phyloP scores from a whole-genome alignment of 2,329 filamentous ascomycete species.

The Trichoderma atrobrunneum region DNA sequence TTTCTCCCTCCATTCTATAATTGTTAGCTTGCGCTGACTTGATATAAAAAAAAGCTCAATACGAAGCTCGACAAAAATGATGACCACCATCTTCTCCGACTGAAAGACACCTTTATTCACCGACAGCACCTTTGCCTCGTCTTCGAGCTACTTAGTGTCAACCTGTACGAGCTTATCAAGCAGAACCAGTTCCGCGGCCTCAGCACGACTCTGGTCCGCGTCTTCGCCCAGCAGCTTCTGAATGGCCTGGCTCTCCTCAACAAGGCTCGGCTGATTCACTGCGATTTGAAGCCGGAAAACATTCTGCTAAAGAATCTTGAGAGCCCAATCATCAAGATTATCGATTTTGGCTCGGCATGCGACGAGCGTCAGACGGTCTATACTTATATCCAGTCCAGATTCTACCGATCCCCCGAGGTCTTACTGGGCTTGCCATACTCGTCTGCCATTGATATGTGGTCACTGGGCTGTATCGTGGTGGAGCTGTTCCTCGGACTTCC shows the following conservation, averaged over 20 bases:
- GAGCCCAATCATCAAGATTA: conserved; percentile 99
- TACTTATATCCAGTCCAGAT: conserved; percentile 97
- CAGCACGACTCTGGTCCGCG: conserved; percentile 92
- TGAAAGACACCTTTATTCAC: conserved; percentile 98
- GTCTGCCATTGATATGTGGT: conserved; percentile 99
- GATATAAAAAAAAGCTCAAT: conserved; percentile 65
- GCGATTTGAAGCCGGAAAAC: conserved; percentile 97
- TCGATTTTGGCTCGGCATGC: conserved; percentile 97
- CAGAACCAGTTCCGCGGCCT: conserved; percentile 98
- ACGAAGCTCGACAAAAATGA: conserved; percentile 99
- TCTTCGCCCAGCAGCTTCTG: conserved; percentile 94
- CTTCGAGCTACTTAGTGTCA: conserved; percentile 94
- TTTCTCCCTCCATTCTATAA: not conserved
- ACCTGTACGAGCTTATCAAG: conserved; percentile 97
- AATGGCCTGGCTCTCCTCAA: conserved; percentile 90
- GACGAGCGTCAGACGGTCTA: conserved; percentile 98
- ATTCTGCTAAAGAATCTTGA: conserved; percentile 97
- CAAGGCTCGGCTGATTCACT: conserved; percentile 95
- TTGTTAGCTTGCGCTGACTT: not conserved
- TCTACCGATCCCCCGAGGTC: conserved; percentile 96
- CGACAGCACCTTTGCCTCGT: conserved; percentile 94
- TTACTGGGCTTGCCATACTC: conserved; percentile 94
- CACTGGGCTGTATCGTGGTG: conserved; percentile 94
- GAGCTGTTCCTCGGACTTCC: conserved; percentile 94
- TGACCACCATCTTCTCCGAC: conserved; percentile 87